Evolutionary conservation across 768 basidiomycete genomes (phyloP).

Genomic region (Goffeauzyma gilvescens): DNA sequence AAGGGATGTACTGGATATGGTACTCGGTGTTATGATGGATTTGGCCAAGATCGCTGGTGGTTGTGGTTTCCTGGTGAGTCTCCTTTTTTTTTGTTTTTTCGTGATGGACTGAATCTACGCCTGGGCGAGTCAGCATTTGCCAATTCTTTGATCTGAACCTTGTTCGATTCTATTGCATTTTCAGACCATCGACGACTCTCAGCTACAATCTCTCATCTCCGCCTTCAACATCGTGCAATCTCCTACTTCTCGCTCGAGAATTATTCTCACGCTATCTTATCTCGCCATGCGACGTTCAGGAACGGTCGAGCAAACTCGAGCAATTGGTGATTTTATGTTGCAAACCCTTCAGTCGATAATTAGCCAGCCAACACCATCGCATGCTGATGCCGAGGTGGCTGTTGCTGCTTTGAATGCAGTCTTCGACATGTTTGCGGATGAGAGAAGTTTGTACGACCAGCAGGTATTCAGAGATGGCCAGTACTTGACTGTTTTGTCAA

Average conservation of each 20-base stretch:
- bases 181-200: too few species aligned
- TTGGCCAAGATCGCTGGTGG: conserved; percentile 53
- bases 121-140: too few species aligned
- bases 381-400: conserved; percentile 32
- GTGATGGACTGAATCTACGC: background rate
- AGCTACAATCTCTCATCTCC: conserved; percentile 42
- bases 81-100: background rate
- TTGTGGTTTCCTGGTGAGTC: conserved; percentile 42
- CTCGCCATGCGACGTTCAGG: conserved; percentile 50
- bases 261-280: conserved; percentile 67
- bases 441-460: conserved; percentile 51
- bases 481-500: conserved; percentile 25
- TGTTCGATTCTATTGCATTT: too few species aligned
- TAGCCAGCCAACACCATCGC: too few species aligned
- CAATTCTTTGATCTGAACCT: too few species aligned
- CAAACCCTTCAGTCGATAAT: background rate
- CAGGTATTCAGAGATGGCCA: conserved; percentile 27
- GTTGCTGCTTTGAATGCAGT: conserved; percentile 63
- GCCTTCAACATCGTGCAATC: conserved; percentile 44
- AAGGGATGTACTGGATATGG: conserved; percentile 46
- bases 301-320: conserved; percentile 49
- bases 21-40: conserved; percentile 58
- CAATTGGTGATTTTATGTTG: conserved; percentile 23
- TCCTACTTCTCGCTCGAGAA: conserved; percentile 46
- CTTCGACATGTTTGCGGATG: conserved; percentile 87